A percentile compares a stretch with the other conserved stretches of the same genome.
phyloP scores from a whole-genome alignment of 2,329 filamentous ascomycete species.

The Bipolaris victoriae region DNA sequence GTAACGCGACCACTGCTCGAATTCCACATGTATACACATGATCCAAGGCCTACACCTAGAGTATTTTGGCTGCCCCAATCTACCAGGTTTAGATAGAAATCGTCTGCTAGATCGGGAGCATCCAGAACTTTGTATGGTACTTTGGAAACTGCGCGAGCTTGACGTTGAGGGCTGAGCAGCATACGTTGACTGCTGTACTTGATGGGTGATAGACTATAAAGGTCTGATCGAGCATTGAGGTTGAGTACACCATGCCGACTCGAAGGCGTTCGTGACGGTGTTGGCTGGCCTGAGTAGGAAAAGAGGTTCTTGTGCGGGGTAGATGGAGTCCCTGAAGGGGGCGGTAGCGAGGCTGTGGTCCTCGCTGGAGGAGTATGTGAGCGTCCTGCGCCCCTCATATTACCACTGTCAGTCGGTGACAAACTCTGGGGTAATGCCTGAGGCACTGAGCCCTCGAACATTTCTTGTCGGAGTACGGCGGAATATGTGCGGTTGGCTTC shows the following conservation, averaged over 20 bases:
- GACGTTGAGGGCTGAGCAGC: conserved; percentile 85
- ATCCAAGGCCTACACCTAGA: conserved; percentile 87
- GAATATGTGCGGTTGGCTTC: conserved; percentile 96
- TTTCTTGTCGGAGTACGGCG: conserved; percentile 82
- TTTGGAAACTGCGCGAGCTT: conserved; percentile 89
- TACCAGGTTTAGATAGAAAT: conserved; percentile 96
- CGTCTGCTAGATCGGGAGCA: conserved; percentile 92
- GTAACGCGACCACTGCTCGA: conserved; percentile 88
- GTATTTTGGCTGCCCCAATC: conserved; percentile 98
- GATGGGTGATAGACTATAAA: conserved; percentile 95
- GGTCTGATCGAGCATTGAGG: conserved; percentile 85
- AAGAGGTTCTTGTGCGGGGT: conserved; percentile 98
- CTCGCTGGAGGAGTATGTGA: conserved; percentile 82
- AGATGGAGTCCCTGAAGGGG: conserved; percentile 80
- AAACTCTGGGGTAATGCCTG: conserved; percentile 71
- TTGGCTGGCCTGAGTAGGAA: conserved; percentile 84
- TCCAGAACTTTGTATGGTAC: conserved; percentile 98
- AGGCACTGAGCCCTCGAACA: conserved; percentile 89
- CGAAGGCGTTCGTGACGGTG: conserved; percentile 86
- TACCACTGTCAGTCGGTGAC: conserved; percentile 59
- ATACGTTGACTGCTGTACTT: conserved; percentile 92
- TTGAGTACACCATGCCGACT: conserved; percentile 82
- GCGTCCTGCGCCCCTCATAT: conserved; percentile 68
- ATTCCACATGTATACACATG: conserved; percentile 98
- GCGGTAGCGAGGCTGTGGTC: conserved; percentile 66